phyloP scores from a whole-genome alignment of 2,329 filamentous ascomycete genomes.

The Sporothrix variecibatus region DNA sequence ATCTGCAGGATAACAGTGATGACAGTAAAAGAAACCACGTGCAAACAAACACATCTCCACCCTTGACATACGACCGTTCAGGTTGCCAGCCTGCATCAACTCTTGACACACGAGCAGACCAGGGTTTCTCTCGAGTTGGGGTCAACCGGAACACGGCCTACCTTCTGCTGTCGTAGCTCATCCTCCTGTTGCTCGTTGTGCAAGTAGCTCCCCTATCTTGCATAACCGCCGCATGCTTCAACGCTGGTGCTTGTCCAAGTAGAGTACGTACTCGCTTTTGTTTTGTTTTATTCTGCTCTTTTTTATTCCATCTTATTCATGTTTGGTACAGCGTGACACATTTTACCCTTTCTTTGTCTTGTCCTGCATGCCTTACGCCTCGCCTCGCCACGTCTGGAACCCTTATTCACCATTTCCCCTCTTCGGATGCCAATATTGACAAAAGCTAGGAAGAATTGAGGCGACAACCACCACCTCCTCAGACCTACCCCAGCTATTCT shows the following conservation, averaged over 20 bases:
- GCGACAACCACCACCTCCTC: conserved; percentile 12
- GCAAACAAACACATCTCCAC: not conserved
- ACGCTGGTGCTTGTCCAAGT: not conserved
- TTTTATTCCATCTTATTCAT: not conserved
- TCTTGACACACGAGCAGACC: not conserved
- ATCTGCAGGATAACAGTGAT: not conserved
- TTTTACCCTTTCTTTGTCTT: not conserved
- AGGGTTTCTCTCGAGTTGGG: not conserved
- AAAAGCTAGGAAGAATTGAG: conserved; percentile 25
- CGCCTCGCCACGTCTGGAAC: not conserved
- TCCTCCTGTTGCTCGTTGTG: not conserved
- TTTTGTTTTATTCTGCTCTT: not conserved
- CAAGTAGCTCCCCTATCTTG: not conserved
- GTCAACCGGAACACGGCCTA: not conserved
- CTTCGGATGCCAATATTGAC: conserved; percentile 1
- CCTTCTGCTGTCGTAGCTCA: not conserved
- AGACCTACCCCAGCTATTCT: not conserved
- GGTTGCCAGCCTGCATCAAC: not conserved
- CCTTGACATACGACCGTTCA: not conserved
- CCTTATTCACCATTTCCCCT: not conserved
- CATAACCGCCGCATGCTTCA: not conserved
- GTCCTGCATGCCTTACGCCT: not conserved
- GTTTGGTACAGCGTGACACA: not conserved
- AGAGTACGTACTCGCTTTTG: not conserved
- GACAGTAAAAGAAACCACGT: not conserved